These are phyloP conservation scores for Kwoniella bestiolae DNA, from an alignment of 768 basidiomycete species.

Conservation along the genomic window DNA sequence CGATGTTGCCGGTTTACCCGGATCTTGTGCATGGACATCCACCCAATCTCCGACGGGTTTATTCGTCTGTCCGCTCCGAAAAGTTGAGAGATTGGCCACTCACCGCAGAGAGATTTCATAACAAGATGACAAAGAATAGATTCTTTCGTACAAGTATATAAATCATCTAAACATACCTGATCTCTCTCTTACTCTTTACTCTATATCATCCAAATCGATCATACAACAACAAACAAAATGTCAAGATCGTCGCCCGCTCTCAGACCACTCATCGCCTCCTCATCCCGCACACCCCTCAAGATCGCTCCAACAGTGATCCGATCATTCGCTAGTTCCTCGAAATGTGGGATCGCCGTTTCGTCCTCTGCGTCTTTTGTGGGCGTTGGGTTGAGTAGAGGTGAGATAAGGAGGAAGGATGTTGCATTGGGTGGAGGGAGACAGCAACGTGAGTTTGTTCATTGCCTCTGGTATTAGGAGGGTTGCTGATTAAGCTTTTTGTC, in stretches of 20 bases:
- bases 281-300: conserved; percentile 5
- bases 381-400: conserved; percentile 6
- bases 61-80: conserved; percentile 4
- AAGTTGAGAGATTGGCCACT: not conserved
- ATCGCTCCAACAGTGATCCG: conserved; percentile 2
- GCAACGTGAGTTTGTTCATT: conserved; percentile 26
- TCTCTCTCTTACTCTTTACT: not conserved
- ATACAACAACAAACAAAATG: not conserved
- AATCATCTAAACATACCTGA: conserved; percentile 2
- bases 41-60: conserved; percentile 2
- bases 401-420: conserved; percentile 6
- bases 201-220: not conserved
- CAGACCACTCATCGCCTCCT: conserved; percentile 11
- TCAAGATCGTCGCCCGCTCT: conserved; percentile 3
- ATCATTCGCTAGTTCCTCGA: conserved; percentile 15
- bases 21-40: not conserved
- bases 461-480: no score
- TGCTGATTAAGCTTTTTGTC: conserved; percentile 3
- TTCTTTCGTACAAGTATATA: not conserved
- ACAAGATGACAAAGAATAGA: not conserved
- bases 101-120: conserved; percentile 12
- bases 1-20: not conserved
- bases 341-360: not conserved
- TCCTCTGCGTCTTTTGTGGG: conserved; percentile 4
- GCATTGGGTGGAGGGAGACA: not conserved